Percentiles rank a stretch among this genome's conserved stretches.
Conservation (phyloP, 768 basidiomycete genomes). For the Coprinopsis cinerea region DNA sequence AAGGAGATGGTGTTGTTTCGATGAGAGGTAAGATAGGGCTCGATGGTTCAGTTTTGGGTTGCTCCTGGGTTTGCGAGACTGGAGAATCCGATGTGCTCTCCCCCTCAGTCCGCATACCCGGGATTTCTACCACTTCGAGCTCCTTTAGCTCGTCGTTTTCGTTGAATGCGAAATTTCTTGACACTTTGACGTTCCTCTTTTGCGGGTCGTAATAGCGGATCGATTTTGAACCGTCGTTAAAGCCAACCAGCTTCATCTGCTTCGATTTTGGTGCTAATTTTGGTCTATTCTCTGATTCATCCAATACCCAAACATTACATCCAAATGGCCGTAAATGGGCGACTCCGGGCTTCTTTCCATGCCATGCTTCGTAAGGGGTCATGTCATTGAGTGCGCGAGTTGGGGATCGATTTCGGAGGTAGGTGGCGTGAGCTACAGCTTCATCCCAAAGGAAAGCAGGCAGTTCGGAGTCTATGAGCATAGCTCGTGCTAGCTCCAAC, state of each 20-base stretch:
- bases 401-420: constrained; percentile 20
- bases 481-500: constrained; percentile 1
- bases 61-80: too few species aligned
- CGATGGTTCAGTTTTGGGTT: too few species aligned
- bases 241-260: constrained; percentile 11
- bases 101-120: too few species aligned
- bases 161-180: constrained; percentile 22
- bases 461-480: constrained; percentile 8
- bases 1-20: too few species aligned
- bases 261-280: constrained; percentile 11
- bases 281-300: constrained; percentile 9
- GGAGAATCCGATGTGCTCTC: too few species aligned
- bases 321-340: constrained; percentile 21
- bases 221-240: constrained; percentile 19
- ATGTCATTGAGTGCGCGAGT: constrained; percentile 15
- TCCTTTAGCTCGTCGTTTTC: too few species aligned
- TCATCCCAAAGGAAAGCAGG: constrained; percentile 20
- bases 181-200: constrained; percentile 17
- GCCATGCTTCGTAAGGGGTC: constrained; percentile 21
- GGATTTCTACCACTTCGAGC: too few species aligned
- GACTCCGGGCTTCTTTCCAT: constrained; percentile 17
- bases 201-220: constrained; percentile 19
- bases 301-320: constrained; percentile 18
- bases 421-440: constrained; percentile 14
- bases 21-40: too few species aligned